phyloP scores from a whole-genome alignment of 2,329 filamentous ascomycete genomes.

The Aspergillus eucalypticola region DNA sequence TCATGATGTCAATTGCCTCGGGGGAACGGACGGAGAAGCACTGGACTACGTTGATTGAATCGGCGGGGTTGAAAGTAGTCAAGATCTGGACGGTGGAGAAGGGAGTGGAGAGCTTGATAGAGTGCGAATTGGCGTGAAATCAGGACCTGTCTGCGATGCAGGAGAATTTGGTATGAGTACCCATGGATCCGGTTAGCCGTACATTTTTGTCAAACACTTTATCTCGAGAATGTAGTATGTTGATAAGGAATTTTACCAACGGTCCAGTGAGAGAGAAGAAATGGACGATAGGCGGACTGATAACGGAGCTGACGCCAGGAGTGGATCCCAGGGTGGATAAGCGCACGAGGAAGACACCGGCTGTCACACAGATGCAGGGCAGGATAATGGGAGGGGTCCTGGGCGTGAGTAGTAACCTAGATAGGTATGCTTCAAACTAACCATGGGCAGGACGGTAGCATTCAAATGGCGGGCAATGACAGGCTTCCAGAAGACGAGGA shows the following conservation, averaged over 20 bases:
- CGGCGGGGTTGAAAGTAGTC: slow-evolving; percentile 38
- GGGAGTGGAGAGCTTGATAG: slow-evolving; percentile 27
- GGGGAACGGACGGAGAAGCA: slow-evolving; percentile 44
- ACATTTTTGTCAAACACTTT: neutral
- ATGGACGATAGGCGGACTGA: neutral
- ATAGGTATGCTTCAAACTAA: neutral
- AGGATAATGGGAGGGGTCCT: neutral
- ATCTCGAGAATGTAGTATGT: neutral
- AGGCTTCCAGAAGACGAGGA: neutral
- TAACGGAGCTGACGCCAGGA: neutral
- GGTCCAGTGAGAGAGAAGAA: neutral
- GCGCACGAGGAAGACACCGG: neutral
- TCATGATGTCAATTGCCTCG: slow-evolving; percentile 44
- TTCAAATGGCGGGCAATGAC: neutral
- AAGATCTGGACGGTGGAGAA: slow-evolving; percentile 30
- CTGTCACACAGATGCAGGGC: neutral
- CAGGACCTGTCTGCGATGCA: too few relatives aligned
- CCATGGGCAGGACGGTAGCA: neutral
- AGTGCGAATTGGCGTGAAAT: slow-evolving; percentile 22
- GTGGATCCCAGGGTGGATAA: slow-evolving; percentile 1
- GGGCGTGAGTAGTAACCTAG: neutral
- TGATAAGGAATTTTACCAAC: neutral
- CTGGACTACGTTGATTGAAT: slow-evolving; percentile 37
- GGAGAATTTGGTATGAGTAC: neutral
- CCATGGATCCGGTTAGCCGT: neutral